Evolutionary conservation across 495 filamentous ascomycete genomes (phyloP), one percentile per base, ranked within the genome.

Genomic region (Hypoxylon rickii): DNA sequence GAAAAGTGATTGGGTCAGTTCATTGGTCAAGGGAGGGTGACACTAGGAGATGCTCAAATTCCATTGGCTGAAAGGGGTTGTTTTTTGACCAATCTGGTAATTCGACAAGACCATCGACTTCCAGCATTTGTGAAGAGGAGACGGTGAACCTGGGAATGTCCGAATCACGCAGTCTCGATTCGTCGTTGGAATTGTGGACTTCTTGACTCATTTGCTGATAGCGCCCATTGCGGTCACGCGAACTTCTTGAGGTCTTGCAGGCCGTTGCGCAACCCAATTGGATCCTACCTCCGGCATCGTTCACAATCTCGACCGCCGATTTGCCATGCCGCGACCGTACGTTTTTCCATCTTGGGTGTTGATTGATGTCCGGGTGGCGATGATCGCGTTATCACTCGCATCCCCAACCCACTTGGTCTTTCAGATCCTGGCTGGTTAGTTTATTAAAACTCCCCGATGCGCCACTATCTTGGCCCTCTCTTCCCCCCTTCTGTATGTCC

Each of bases 61-160:
- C 52, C 22, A 57, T 62, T 62, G 58, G 58, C 34, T 24, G 7
- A 37, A 6, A 0, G 16, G 6, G 18, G 8, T 10, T 43, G 34
- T 34, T 49, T 57, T 53, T 19, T 39, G 38, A 57, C 58, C 47
- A 62, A 62, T 57, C 52, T 43, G 43, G 48, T 3, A 56, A 57
- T 26, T 43, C 18, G 13, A n/a, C 33, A 45, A 33, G 22, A 12
- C 29, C 15, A 44, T 39, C 12, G n/a, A 17, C 8, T n/a, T 36
- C 26, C 41, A 51, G 37, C 20, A 20, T 15, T 17, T 33, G 15
- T 34, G 45, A 24, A 24, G 21, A 49, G 29, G 24, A 8, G 4
- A 40, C 40, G 36, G 15, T 36, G 46, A 52, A 42, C 20, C 22
- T 51, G 18, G 15, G 37, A 18, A 45, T n/a, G 37, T 16, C 41